A percentile compares a stretch with the other conserved stretches of the same genome.
These are phyloP conservation scores for Delitschia confertaspora DNA, from an alignment of 495 filamentous ascomycete genomes.

Conservation along the genomic window DNA sequence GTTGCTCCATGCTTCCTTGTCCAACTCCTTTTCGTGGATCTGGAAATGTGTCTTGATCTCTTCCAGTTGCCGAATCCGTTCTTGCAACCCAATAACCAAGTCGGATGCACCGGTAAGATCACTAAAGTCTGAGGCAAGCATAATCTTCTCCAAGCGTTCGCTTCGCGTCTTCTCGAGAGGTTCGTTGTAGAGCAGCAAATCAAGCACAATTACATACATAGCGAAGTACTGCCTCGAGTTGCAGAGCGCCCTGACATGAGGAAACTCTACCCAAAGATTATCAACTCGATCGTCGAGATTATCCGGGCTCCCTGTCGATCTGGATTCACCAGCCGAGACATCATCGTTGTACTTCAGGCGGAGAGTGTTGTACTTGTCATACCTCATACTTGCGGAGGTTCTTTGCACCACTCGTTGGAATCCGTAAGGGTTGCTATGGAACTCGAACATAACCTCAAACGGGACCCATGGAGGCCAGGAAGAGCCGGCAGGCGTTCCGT, in stretches of 20 bases:
- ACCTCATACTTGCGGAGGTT: constrained; percentile 86
- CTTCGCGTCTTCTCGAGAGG: constrained; percentile 90
- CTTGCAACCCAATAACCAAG: constrained; percentile 84
- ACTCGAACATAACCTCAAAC: constrained; percentile 97
- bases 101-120: constrained; percentile 88
- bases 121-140: constrained; percentile 99
- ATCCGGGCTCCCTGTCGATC: constrained; percentile 37
- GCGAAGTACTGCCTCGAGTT: constrained; percentile 95
- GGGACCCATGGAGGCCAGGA: constrained; percentile 97
- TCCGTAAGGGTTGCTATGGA: constrained; percentile 80
- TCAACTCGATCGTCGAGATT: constrained; percentile 75
- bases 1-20: constrained; percentile 86
- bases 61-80: constrained; percentile 84
- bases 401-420: constrained; percentile 91
- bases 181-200: constrained; percentile 89
- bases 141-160: constrained; percentile 93
- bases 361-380: constrained; percentile 96
- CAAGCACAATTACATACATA: constrained; percentile 92
- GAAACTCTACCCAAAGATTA: constrained; percentile 93
- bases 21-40: constrained; percentile 77
- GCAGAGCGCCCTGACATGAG: constrained; percentile 81
- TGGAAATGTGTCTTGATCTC: constrained; percentile 97
- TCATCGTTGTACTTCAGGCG: constrained; percentile 97
- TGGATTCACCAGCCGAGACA: constrained; percentile 51
- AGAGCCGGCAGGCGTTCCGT: constrained; percentile 74